Base-by-base conservation (phyloP, 805 yeast genomes). In the Candida parachauliodes region DNA sequence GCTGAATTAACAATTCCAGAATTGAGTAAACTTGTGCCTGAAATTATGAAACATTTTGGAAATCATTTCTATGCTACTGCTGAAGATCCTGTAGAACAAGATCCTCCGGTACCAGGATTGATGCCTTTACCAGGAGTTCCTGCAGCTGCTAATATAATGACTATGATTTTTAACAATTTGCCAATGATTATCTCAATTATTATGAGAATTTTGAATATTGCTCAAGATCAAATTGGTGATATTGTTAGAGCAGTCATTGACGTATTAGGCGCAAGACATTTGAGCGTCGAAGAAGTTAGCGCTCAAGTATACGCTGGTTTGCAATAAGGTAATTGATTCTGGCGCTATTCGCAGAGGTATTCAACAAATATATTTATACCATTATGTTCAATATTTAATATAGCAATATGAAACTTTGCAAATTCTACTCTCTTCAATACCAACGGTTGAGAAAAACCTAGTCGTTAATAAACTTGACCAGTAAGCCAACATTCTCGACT, bases 161-260 rank as follows among this genome's bases (percentile, higher is more conserved):
- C 16, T 9, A 16, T 32, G 26, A 12, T 32, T 11, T 7, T 32
- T 24, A 19, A 3, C 14, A 15, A 32, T 18, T 32, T 32, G 16
- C 35, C 35, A 17, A 14, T 32, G 25, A 32, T 32, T 32, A 32
- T 32, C 10, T 32, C 35, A 11, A 16, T 32, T 3, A 23, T 32
- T 11, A 32, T 32, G 35, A 32, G 23, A 10, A 8, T 32, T 24
- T 32, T 32, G 9, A 32, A 32, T 22, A 20, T 32, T 24, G 35
- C 35, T 11, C 17, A 14, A 23, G 35, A 32, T 17, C 35, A 32
- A 17, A 25, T 32, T 32, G 35, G 35, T 23, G 35, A 32, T 5
- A 32, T 32, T 15, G 35, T 32, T n/a, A 32, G 23, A 32, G 35
- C 35, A 4, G 35, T 32, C 5, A 24, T 32, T 32, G 28, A 32